Percentiles rank a stretch among this genome's conserved stretches.
Evolutionary conservation across 345 rosid genomes (phyloP).

Genomic region (Populus euphratica): DNA sequence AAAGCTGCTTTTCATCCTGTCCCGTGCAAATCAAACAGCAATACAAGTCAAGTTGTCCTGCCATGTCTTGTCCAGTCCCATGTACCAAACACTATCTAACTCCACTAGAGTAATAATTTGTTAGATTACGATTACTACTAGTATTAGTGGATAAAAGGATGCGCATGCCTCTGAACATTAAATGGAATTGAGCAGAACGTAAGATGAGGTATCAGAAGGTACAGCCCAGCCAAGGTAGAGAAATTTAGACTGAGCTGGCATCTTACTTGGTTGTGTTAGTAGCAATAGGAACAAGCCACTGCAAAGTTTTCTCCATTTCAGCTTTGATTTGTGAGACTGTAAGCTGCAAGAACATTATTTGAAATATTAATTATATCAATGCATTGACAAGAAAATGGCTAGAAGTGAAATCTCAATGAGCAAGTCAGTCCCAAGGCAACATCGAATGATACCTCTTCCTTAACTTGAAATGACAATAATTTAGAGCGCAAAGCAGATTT

Average conservation of each 20-base stretch:
- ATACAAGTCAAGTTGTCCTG: background rate
- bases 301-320: slow-evolving; percentile 92
- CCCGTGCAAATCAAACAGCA: background rate
- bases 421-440: background rate
- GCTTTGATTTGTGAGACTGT: slow-evolving; percentile 77
- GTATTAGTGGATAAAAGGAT: background rate
- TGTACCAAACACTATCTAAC: background rate
- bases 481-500: slow-evolving; percentile 78
- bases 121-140: too few species aligned
- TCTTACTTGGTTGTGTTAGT: slow-evolving; percentile 87
- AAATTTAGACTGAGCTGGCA: background rate
- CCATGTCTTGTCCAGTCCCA: background rate
- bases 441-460: slow-evolving; percentile 61
- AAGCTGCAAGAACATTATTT: slow-evolving; percentile 46
- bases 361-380: slow-evolving; percentile 2
- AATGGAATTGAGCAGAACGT: background rate
- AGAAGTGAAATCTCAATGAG: background rate
- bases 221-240: background rate
- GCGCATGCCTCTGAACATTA: background rate
- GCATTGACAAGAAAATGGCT: background rate
- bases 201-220: background rate
- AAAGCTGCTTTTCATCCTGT: background rate
- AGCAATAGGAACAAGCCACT: slow-evolving; percentile 95
- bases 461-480: slow-evolving; percentile 59
- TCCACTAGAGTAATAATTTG: background rate